These are phyloP conservation scores for Camellia japonica DNA, from an alignment of 148 eudicot genomes.

Conservation along the genomic window DNA sequence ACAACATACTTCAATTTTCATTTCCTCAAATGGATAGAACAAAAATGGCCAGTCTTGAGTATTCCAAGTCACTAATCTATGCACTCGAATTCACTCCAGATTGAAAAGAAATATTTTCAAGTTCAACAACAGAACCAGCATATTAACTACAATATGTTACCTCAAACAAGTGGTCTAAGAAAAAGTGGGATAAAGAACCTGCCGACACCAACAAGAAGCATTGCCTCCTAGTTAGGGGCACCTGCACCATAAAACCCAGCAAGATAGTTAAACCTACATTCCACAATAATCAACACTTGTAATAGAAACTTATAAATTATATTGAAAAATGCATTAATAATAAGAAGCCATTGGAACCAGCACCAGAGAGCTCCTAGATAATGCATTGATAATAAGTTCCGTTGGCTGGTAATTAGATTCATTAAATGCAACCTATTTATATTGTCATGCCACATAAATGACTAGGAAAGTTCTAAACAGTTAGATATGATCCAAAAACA, in stretches of 20 bases:
- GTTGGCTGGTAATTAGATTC: too few relatives aligned
- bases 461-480: too few relatives aligned
- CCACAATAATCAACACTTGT: neutral
- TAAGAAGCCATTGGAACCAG: neutral
- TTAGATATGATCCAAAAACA: too few relatives aligned
- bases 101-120: neutral
- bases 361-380: neutral
- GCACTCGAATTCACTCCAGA: too few relatives aligned
- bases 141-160: constrained; percentile 24
- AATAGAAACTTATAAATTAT: neutral
- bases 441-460: too few relatives aligned
- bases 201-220: constrained; percentile 72
- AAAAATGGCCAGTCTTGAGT: too few relatives aligned
- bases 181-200: constrained; percentile 90
- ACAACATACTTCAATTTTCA: too few relatives aligned
- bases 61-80: too few relatives aligned
- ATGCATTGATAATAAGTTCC: neutral
- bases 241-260: constrained; percentile 40
- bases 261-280: neutral
- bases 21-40: too few relatives aligned
- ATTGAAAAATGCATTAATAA: neutral
- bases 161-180: constrained; percentile 37
- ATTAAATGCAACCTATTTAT: too few relatives aligned
- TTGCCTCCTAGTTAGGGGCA: constrained; percentile 58
- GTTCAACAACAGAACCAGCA: neutral